Conservation (phyloP, 176 grass and related monocot species). For the Puccinellia tenuiflora region DNA sequence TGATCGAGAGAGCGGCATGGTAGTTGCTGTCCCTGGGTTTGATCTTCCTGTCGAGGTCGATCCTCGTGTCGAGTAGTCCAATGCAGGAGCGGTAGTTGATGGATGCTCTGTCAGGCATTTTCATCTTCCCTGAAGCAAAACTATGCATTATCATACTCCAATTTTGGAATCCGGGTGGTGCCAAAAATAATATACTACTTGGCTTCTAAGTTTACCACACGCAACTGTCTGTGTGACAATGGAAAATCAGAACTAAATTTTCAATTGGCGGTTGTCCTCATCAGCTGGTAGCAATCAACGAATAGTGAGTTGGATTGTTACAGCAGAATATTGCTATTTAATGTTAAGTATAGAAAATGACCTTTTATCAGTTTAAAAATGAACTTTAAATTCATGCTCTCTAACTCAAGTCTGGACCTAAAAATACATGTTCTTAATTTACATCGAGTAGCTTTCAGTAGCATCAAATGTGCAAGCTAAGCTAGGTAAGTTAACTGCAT, state of each 20-base stretch:
- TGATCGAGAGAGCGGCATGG: slow-evolving; percentile 59
- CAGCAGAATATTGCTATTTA: not conserved
- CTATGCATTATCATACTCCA: not conserved
- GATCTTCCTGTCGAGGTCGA: slow-evolving; percentile 61
- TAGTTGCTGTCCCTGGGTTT: slow-evolving; percentile 40
- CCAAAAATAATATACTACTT: not conserved
- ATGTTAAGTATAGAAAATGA: not conserved
- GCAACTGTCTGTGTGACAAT: not conserved
- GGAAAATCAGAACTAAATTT: not conserved
- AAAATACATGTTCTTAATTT: not conserved
- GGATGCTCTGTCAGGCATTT: slow-evolving; percentile 44
- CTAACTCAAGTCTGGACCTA: not conserved
- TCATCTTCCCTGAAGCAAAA: slow-evolving; percentile 43
- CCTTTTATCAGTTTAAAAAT: not conserved
- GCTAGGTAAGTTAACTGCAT: not conserved
- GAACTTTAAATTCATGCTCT: too few species aligned
- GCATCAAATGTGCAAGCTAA: not conserved
- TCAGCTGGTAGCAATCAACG: not conserved
- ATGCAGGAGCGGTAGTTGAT: slow-evolving; percentile 42
- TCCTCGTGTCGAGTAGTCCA: slow-evolving; percentile 56
- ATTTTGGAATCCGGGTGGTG: not conserved
- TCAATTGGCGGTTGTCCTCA: not conserved
- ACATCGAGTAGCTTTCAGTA: not conserved
- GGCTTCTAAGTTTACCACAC: not conserved
- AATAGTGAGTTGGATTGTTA: not conserved